These are phyloP conservation scores for Inosperma sp. DNA, from an alignment of 768 basidiomycete species.

Conservation along the genomic window DNA sequence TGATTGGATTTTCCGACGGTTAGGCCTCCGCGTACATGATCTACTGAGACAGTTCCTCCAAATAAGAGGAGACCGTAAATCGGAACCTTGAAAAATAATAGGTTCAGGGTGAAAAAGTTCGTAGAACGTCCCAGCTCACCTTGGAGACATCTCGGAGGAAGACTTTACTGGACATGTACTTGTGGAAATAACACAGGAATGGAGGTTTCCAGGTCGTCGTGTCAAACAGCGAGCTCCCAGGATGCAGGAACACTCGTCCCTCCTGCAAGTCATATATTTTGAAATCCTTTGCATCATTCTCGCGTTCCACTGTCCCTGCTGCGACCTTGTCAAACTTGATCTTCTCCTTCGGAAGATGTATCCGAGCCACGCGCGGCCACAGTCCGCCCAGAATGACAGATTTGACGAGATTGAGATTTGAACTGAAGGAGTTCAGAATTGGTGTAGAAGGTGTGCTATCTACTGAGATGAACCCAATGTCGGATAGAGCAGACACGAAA, in stretches of 20 bases:
- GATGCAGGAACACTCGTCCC: constrained; percentile 76
- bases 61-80: constrained; percentile 83
- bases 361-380: constrained; percentile 78
- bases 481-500: constrained; percentile 63
- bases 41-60: constrained; percentile 72
- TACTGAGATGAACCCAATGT: constrained; percentile 63
- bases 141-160: constrained; percentile 87
- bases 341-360: constrained; percentile 66
- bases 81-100: constrained; percentile 52
- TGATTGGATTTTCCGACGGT: constrained; percentile 52
- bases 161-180: constrained; percentile 76
- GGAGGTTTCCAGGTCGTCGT: constrained; percentile 69
- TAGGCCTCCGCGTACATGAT: constrained; percentile 78
- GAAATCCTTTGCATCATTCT: constrained; percentile 81
- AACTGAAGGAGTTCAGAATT: constrained; percentile 58
- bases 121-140: constrained; percentile 37
- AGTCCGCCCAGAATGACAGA: constrained; percentile 81
- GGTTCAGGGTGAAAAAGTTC: neutral
- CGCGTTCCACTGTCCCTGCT: constrained; percentile 78
- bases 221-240: constrained; percentile 73
- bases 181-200: constrained; percentile 81
- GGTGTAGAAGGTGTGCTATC: constrained; percentile 42
- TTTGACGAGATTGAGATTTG: constrained; percentile 74
- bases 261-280: constrained; percentile 69
- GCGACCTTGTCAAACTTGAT: constrained; percentile 85